A percentile compares a stretch with the other conserved stretches of the same genome.
Evolutionary conservation across 345 rosid species (phyloP).

Genomic region (Pugionium dolabratum): DNA sequence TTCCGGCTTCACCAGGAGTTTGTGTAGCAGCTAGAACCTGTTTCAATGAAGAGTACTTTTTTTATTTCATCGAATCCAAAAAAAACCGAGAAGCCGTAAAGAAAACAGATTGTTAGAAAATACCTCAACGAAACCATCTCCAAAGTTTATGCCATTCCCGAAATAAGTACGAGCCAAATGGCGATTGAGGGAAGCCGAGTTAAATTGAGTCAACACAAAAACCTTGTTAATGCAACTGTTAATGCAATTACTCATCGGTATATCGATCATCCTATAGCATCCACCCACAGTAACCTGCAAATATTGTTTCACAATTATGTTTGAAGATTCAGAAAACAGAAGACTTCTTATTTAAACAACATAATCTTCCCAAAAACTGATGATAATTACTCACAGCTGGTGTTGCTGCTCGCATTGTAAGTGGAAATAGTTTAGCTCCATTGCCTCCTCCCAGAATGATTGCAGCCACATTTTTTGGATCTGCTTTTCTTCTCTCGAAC

Average conservation of each 20-base stretch:
- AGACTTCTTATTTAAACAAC: constrained; percentile 9
- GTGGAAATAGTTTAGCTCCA: constrained; percentile 90
- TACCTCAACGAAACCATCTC: constrained; percentile 99
- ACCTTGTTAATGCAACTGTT: constrained; percentile 95
- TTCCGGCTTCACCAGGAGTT: constrained; percentile 91
- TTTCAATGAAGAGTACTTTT: constrained; percentile 14
- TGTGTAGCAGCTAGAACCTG: constrained; percentile 98
- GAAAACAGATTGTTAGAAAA: constrained; percentile 4
- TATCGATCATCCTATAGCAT: constrained; percentile 88
- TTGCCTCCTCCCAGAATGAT: constrained; percentile 94
- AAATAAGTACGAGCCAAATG: constrained; percentile 86
- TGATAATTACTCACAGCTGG: constrained; percentile 69
- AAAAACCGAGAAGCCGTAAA: neutral
- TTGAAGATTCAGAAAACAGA: constrained; percentile 10
- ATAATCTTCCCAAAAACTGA: neutral
- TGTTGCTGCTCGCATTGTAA: constrained; percentile 83
- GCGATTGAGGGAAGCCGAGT: constrained; percentile 92
- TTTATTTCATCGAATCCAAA: neutral
- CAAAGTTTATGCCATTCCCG: constrained; percentile 90
- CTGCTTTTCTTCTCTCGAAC: constrained; percentile 58
- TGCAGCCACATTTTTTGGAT: constrained; percentile 86
- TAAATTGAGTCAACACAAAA: constrained; percentile 89
- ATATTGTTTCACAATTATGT: constrained; percentile 22
- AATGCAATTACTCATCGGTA: constrained; percentile 98
- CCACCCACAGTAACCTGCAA: constrained; percentile 92